Evolutionary conservation across 2,329 filamentous ascomycete genomes (phyloP), one percentile per base, ranked within the genome.

Genomic region (Exophiala mesophila): DNA sequence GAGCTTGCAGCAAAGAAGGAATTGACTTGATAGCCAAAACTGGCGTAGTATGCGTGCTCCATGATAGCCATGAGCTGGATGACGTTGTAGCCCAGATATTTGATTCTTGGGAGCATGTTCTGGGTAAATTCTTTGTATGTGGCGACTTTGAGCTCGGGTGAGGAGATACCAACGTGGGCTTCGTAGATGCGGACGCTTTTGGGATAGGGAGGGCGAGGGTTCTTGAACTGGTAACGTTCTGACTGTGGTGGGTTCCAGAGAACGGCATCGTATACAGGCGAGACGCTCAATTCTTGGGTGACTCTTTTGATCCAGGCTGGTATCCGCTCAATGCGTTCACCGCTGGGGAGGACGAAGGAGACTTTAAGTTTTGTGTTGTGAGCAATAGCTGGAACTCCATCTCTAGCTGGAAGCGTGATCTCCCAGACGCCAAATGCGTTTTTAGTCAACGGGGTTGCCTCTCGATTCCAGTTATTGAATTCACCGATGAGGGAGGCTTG

Each of bases 41-140:
- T 97, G 58, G 92, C 92, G 63, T 98, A 98, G 73, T 98, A 98
- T 36, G 92, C 92, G 67, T 98, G 92, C 63, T 98, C 92, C 90
- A 98, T 98, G 60, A 98, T 76, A 33, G 92, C 92, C 92, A 98
- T 98, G 52, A 98, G 74, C 63, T 98, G 92, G 55, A 98, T 97
- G 41, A 89, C 85, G 62, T 98, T 97, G 72, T 98, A 98, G 29
- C 90, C 92, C 31, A 97, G 73, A 52, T 80, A 72, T 60, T 89
- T 83, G 68, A 98, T 97, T 44, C 90, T 80, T 12, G 90, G 89
- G 5, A 98, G 77, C 76, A 95, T 88, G 63, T 86, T 88, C 58
- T 82, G 75, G 2, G 90, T 97, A 64, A 98, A 98, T 67, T 98
- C 89, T 65, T 96, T 95, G 77, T 95, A 98, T 5, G 88, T 94